Base-by-base conservation (phyloP, 192 early-diverging fungal genomes). In the Coemansia sp. region DNA sequence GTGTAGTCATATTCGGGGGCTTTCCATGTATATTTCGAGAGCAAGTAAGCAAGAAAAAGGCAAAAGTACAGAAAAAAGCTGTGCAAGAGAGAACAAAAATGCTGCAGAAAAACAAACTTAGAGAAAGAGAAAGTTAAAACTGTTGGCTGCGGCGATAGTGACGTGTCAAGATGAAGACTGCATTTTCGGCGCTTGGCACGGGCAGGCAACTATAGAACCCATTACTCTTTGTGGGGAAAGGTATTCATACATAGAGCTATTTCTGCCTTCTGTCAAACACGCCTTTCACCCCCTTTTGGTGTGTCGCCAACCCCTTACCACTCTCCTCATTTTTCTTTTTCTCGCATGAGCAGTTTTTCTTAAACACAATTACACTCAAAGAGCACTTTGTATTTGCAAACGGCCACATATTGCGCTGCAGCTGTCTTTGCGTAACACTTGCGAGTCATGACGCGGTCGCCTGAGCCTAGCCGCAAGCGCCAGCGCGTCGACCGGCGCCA, bases 381-480 rank as follows among this genome's bases (percentile, higher is more conserved):
- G 42, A n/a, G 54, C 24, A 25, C 38, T 44, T 56, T 56, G 38
- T 22, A 4, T 16, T 46, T 19, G 21, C 22, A 16, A 27, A 24
- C 24, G 24, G 22, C 8, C 22, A 19, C 24, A 23, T 2, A 21
- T 14, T 19, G 22, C 16, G 35, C 35, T 38, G 35, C 35, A 16
- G 16, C 35, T 4, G 35, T 8, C 8, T 38, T 38, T 38, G 16
- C 35, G 12, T 38, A 38, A 14, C 11, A 38, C n/a, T 38, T 16
- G 35, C 35, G 12, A 38, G 35, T 30, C 29, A 77, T 77, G 74
- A 31, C 69, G 51, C 53, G 50, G 29, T 67, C 69, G 27, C 42
- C 57, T 8, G 74, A 71, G 22, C 48, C 68, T 16, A 61, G 43
- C 28, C 76, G 76, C 43, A 79, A 79, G 58, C 61, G 70, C 16